Percentiles rank a stretch among this genome's conserved stretches.
phyloP scores from a whole-genome alignment of 192 early-diverging fungal species.

The Coemansia sp. region DNA sequence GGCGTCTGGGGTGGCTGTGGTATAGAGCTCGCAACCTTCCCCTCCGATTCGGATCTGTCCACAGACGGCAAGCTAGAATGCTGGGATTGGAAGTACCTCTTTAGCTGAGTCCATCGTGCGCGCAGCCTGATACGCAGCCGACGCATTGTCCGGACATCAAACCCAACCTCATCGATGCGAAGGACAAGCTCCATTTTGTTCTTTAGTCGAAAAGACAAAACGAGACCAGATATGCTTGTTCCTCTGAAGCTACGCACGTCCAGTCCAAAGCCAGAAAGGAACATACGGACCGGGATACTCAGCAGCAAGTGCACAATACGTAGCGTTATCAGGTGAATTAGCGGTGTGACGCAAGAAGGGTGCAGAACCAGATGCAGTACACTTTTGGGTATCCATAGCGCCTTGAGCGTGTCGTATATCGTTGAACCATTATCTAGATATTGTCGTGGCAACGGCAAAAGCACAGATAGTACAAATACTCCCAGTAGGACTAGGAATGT shows the following conservation, averaged over 20 bases:
- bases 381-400: constrained; percentile 17
- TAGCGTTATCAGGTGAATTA: constrained; percentile 25
- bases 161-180: constrained; percentile 37
- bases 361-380: constrained; percentile 22
- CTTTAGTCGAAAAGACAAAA: constrained; percentile 20
- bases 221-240: constrained; percentile 34
- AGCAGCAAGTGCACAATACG: constrained; percentile 21
- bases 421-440: constrained; percentile 30
- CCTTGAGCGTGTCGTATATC: constrained; percentile 19
- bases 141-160: constrained; percentile 53
- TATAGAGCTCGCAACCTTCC: not conserved
- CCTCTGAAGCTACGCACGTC: constrained; percentile 41
- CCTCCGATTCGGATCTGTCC: not conserved
- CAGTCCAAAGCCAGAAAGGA: constrained; percentile 42
- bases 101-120: constrained; percentile 15
- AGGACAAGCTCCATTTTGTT: constrained; percentile 27
- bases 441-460: constrained; percentile 32
- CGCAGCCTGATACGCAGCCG: constrained; percentile 32
- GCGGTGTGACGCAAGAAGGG: constrained; percentile 25
- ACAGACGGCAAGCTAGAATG: not conserved
- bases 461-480: constrained; percentile 24
- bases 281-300: constrained; percentile 38
- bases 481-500: constrained; percentile 28
- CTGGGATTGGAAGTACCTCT: not conserved
- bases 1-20: not conserved